These are phyloP conservation scores for Chlamydomonas incerta DNA, from an alignment of 139 green algal genomes.

Conservation along the genomic window DNA sequence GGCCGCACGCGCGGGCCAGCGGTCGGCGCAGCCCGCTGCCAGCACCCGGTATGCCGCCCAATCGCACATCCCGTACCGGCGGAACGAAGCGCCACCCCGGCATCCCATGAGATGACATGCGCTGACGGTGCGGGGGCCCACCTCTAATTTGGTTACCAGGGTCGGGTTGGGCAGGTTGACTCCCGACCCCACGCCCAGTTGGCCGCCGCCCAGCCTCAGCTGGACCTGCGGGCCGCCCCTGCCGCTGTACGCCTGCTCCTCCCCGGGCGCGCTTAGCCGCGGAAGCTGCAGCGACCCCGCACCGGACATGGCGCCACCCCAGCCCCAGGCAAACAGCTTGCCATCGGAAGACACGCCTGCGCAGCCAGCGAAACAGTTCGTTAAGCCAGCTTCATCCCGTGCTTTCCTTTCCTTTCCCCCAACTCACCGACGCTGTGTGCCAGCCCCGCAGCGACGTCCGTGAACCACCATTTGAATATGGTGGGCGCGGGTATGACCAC, in stretches of 20 bases:
- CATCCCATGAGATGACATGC: too few species aligned
- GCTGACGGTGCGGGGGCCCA: too few species aligned
- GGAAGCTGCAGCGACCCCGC: not conserved
- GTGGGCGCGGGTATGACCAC: not conserved
- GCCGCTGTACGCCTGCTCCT: too few species aligned
- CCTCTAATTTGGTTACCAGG: slow-evolving; percentile 13
- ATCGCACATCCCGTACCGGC: too few species aligned
- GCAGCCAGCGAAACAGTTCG: too few species aligned
- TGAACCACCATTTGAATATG: slow-evolving; percentile 1
- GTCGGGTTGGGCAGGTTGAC: not conserved
- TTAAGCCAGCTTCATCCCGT: too few species aligned
- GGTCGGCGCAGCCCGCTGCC: too few species aligned
- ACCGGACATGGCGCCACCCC: not conserved
- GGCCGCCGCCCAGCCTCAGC: not conserved
- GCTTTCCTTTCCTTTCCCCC: too few species aligned
- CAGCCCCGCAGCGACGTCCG: not conserved
- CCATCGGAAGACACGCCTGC: slow-evolving; percentile 1
- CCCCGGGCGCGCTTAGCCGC: not conserved
- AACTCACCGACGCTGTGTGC: slow-evolving; percentile 1
- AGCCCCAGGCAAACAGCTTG: slow-evolving; percentile 4
- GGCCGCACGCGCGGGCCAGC: too few species aligned
- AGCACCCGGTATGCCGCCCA: not conserved
- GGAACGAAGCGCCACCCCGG: too few species aligned
- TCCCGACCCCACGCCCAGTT: not conserved
- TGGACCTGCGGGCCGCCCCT: too few species aligned